Base-by-base conservation (phyloP, 2,329 filamentous ascomycete genomes). In the Xylaria sp. region DNA sequence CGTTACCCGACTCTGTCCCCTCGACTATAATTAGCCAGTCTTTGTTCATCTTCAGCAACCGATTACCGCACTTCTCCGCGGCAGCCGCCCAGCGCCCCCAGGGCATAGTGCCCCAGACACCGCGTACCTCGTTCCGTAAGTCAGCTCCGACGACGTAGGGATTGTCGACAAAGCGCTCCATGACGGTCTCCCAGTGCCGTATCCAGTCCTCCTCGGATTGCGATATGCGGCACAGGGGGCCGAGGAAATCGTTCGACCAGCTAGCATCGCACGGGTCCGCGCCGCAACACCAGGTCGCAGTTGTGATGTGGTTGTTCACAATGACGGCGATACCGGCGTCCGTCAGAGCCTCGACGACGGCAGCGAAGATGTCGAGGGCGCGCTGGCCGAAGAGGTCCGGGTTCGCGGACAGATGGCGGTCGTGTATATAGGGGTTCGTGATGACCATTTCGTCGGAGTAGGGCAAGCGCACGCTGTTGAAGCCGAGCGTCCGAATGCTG, bases 291-390 rank as follows among this genome's bases (percentile, higher is more conserved):
- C 89, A 92, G 6, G 86, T 86, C 9, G 89, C 88, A 55, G 85
- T 85, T 1, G 90, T 92, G 77, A 92, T 92, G 78, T 92, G 90
- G 78, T 92, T 88, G 81, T 92, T 92, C 69, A 90, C 79, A 58
- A 92, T 88, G 62, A 92, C 89, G 24, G 88, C 86, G 61, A 92
- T 78, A 24, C 89, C 89, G 11, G 84, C 86, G 32, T 86, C 84
- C 8, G 89, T 91, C 73, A 92, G 80, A 11, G 88, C 82, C 56
- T 83, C 80, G 32, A 89, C 84, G 47, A 86, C 86, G 4, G 89
- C 88, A 68, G 84, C 83, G 72, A 88, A 87, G 4, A 92, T 80
- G 71, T 91, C 89, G 70, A 92, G 76, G 6, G 89, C 89, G 53
- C 81, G 81, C 59, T 81, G 75, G 1, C 87, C 87, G 8, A 85